Evolutionary conservation across 352 stramenopile species (phyloP).

Genomic region (Globisporangium uncinulatum): DNA sequence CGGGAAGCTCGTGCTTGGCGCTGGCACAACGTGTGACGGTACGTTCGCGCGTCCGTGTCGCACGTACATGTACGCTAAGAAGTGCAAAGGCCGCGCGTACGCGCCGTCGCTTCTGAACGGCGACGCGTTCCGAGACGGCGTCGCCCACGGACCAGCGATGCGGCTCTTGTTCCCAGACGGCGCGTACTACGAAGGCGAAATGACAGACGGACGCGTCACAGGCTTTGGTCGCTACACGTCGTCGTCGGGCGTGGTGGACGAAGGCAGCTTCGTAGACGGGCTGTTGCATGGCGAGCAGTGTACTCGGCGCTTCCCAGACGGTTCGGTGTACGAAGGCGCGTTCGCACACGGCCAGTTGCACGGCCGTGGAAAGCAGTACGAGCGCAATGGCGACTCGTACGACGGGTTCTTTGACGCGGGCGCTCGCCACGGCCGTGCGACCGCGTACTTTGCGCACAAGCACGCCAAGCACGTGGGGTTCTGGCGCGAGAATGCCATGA

Average conservation of each 20-base stretch:
- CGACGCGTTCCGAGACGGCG: constrained; percentile 41
- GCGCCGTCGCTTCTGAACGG: constrained; percentile 39
- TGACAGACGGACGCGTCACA: constrained; percentile 52
- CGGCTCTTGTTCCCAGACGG: constrained; percentile 53
- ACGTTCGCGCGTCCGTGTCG: constrained; percentile 40
- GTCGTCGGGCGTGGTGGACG: constrained; percentile 55
- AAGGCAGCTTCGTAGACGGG: constrained; percentile 56
- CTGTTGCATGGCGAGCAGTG: constrained; percentile 46
- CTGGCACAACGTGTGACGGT: constrained; percentile 38
- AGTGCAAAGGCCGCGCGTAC: constrained; percentile 26
- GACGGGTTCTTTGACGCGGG: constrained; percentile 58
- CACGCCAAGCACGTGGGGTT: constrained; percentile 51
- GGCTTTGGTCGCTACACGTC: constrained; percentile 49
- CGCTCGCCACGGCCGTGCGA: constrained; percentile 35
- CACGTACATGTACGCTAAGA: constrained; percentile 39
- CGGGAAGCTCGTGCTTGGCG: constrained; percentile 54
- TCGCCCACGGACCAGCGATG: constrained; percentile 43
- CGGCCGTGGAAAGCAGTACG: constrained; percentile 27
- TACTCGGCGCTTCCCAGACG: constrained; percentile 39
- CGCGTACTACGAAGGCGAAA: constrained; percentile 57
- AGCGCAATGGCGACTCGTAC: constrained; percentile 47
- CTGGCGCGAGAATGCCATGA: constrained; percentile 60
- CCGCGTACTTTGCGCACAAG: constrained; percentile 27
- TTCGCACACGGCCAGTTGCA: constrained; percentile 46
- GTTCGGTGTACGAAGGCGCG: constrained; percentile 32